phyloP scores from a whole-genome alignment of 768 basidiomycete species.

The Russula sp. region DNA sequence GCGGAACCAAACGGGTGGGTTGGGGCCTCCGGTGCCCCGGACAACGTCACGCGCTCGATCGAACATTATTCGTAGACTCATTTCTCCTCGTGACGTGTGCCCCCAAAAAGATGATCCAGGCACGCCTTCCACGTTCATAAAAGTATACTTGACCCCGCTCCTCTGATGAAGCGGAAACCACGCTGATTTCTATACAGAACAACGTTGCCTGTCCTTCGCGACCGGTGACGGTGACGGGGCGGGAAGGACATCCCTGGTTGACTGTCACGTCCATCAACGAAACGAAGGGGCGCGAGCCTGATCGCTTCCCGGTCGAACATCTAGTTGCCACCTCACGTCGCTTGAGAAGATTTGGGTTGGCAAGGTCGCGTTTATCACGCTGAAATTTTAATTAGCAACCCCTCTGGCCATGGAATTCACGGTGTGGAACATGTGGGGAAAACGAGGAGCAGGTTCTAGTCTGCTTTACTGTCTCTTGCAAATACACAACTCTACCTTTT shows the following conservation, averaged over 20 bases:
- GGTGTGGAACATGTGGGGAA: slow-evolving; percentile 1
- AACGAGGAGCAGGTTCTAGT: neutral
- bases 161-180: neutral
- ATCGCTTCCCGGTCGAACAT: slow-evolving; percentile 1
- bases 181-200: slow-evolving; percentile 1
- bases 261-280: neutral
- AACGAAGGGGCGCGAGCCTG: slow-evolving; percentile 4
- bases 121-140: slow-evolving; percentile 12
- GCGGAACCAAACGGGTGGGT: slow-evolving; percentile 3
- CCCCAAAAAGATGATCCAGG: slow-evolving; percentile 20
- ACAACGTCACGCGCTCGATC: slow-evolving; percentile 15
- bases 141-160: neutral
- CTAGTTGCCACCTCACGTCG: slow-evolving; percentile 10
- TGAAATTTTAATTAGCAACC: too few relatives aligned
- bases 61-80: slow-evolving; percentile 7
- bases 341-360: neutral
- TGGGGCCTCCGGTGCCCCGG: slow-evolving; percentile 9
- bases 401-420: too few relatives aligned
- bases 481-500: neutral
- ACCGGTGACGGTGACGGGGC: slow-evolving; percentile 1
- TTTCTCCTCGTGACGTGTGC: slow-evolving; percentile 22
- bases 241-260: neutral
- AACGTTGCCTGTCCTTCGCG: neutral
- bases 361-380: neutral
- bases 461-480: too few relatives aligned